Conservation (phyloP, 2,329 filamentous ascomycete genomes). For the Aspergillus viridinutans region DNA sequence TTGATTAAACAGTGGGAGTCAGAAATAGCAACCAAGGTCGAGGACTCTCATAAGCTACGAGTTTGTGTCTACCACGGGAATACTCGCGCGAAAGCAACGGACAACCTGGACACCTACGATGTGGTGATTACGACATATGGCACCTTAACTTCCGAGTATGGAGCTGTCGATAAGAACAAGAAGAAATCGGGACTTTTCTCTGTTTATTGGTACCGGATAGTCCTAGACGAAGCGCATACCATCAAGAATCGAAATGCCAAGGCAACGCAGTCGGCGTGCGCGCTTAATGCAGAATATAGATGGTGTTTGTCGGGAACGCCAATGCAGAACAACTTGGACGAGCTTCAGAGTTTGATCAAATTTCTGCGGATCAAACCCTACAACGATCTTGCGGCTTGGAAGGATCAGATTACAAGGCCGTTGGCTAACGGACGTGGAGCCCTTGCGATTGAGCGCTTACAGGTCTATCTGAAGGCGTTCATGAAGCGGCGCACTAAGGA, state of each 20-base stretch:
- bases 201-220: conserved; percentile 89
- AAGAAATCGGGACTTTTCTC: conserved; percentile 81
- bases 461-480: conserved; percentile 81
- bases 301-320: conserved; percentile 97
- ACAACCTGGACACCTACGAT: conserved; percentile 78
- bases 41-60: conserved; percentile 63
- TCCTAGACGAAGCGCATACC: conserved; percentile 93
- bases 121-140: conserved; percentile 98
- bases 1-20: conserved; percentile 96
- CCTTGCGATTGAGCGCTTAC: conserved; percentile 80
- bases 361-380: conserved; percentile 92
- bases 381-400: conserved; percentile 80
- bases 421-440: conserved; percentile 88
- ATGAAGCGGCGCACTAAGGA: conserved; percentile 99
- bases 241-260: conserved; percentile 99
- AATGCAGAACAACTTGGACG: conserved; percentile 97
- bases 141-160: conserved; percentile 87
- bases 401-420: conserved; percentile 81
- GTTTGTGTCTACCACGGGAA: conserved; percentile 91
- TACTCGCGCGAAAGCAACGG: conserved; percentile 71
- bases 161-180: conserved; percentile 58
- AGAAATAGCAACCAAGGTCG: conserved; percentile 81
- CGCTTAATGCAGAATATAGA: conserved; percentile 76
- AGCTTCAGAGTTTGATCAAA: conserved; percentile 86
- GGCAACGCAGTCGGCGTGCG: conserved; percentile 86